Percentiles rank a stretch among this genome's conserved stretches.
phyloP scores from a whole-genome alignment of 2,329 filamentous ascomycete genomes.

The Pleomassaria siparia region DNA sequence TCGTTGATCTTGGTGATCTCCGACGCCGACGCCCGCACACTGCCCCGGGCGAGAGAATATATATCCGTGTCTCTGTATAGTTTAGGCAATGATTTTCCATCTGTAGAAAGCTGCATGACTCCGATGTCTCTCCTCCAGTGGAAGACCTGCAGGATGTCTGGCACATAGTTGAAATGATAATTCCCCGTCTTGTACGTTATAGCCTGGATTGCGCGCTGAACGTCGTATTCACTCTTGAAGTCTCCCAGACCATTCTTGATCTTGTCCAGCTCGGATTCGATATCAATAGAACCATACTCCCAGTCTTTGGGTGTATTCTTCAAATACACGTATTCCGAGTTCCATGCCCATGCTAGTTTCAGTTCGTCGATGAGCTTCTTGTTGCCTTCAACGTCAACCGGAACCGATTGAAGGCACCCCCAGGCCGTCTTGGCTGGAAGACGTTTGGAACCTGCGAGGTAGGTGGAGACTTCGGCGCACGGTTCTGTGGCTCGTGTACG shows the following conservation, averaged over 20 bases:
- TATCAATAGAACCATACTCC: constrained; percentile 36
- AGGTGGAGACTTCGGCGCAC: background rate
- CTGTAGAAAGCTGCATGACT: constrained; percentile 31
- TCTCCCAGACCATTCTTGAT: constrained; percentile 33
- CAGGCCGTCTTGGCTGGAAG: constrained; percentile 25
- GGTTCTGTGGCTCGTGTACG: background rate
- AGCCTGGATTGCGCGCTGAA: constrained; percentile 36
- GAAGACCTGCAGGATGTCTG: constrained; percentile 33
- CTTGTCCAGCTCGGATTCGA: constrained; percentile 36
- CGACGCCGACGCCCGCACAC: constrained; percentile 19
- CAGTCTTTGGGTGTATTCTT: constrained; percentile 36
- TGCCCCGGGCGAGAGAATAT: constrained; percentile 10
- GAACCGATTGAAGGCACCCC: constrained; percentile 35
- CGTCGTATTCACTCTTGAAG: constrained; percentile 38
- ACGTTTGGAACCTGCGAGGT: too few relatives aligned
- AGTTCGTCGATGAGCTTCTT: constrained; percentile 31
- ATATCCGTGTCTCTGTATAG: constrained; percentile 31
- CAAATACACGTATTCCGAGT: constrained; percentile 39
- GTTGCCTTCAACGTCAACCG: constrained; percentile 29
- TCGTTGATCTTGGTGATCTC: constrained; percentile 30
- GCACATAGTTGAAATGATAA: constrained; percentile 29
- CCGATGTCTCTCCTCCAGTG: constrained; percentile 16
- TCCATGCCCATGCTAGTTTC: constrained; percentile 35
- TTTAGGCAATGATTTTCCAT: constrained; percentile 37
- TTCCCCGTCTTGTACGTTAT: constrained; percentile 27